A percentile compares a stretch with the other conserved stretches of the same genome.
Conservation (phyloP, 1,284 basidiomycete genomes). For the Ustanciosporium gigantosporum region DNA sequence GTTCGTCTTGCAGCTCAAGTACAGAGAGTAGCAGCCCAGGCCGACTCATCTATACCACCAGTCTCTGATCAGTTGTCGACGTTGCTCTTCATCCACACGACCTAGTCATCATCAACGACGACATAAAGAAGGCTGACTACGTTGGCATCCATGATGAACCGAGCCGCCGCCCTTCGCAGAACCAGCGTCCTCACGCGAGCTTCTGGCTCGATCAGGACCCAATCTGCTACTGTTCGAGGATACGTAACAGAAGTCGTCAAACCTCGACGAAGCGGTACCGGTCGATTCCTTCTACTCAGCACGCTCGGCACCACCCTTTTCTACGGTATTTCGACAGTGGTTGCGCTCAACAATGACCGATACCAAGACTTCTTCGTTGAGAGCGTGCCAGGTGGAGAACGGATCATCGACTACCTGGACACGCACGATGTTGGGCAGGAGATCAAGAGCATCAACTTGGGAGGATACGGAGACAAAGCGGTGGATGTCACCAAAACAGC, state of each 20-base stretch:
- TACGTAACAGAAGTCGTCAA: conserved; percentile 25
- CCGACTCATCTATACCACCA: no score
- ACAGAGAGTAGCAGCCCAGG: no score
- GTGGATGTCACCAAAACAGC: conserved; percentile 66
- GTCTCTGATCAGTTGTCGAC: no score
- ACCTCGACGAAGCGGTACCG: conserved; percentile 19
- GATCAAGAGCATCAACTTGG: conserved; percentile 37
- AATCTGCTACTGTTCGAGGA: conserved; percentile 10
- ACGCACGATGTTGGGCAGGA: conserved; percentile 43
- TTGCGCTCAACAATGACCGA: conserved; percentile 48
- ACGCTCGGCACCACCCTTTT: conserved; percentile 46
- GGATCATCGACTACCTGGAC: conserved; percentile 64
- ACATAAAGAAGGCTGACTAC: no score
- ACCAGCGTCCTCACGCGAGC: conserved; percentile 18
- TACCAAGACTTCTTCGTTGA: conserved; percentile 77
- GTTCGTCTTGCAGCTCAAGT: no score
- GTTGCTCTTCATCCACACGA: no score
- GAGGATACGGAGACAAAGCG: conserved; percentile 67
- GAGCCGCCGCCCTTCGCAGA: conserved; percentile 33
- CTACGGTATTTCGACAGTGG: conserved; percentile 54
- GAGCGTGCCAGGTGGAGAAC: conserved; percentile 73
- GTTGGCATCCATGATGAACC: conserved; percentile 24
- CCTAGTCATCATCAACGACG: no score
- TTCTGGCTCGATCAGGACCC: conserved; percentile 11
- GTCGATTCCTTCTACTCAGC: conserved; percentile 42